Evolutionary conservation across 1,284 basidiomycete species (phyloP).

Genomic region (Melampsora americana): DNA sequence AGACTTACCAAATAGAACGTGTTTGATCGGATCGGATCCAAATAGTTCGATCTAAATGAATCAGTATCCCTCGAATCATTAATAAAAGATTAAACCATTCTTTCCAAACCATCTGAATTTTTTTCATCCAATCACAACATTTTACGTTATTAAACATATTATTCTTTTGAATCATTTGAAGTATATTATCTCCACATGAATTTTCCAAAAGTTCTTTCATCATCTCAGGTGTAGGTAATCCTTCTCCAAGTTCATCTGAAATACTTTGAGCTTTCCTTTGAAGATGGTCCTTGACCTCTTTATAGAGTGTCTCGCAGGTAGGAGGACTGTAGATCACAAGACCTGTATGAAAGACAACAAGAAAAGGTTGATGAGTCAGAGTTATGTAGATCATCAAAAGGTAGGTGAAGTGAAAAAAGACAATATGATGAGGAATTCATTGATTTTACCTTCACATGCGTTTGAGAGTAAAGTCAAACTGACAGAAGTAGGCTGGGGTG

Average conservation of each 20-base stretch:
- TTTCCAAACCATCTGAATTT: slow-evolving; percentile 1
- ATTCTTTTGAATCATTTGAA: not conserved
- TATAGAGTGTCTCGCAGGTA: not conserved
- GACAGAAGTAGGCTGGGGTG: not conserved
- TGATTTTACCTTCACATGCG: not conserved
- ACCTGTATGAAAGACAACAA: not conserved
- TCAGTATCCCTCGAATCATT: slow-evolving; percentile 19
- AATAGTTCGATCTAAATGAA: slow-evolving; percentile 39
- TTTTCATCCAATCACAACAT: slow-evolving; percentile 19
- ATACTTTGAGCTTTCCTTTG: not conserved
- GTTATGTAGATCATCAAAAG: not conserved
- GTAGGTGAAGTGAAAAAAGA: not conserved
- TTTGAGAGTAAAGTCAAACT: not conserved
- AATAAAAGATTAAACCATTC: slow-evolving; percentile 14
- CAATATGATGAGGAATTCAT: not conserved
- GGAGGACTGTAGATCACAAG: not conserved
- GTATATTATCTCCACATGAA: not conserved
- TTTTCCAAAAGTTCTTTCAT: not conserved
- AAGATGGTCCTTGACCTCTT: not conserved
- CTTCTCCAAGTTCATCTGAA: not conserved
- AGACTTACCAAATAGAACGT: slow-evolving; percentile 20
- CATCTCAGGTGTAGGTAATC: not conserved
- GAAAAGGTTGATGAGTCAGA: not conserved
- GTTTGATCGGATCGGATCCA: not conserved
- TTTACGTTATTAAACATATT: not conserved